Evolutionary conservation across 371 early-diverging fungal genomes (phyloP), one percentile per base, ranked within the genome.

Genomic region (Rhizopus stolonifer): DNA sequence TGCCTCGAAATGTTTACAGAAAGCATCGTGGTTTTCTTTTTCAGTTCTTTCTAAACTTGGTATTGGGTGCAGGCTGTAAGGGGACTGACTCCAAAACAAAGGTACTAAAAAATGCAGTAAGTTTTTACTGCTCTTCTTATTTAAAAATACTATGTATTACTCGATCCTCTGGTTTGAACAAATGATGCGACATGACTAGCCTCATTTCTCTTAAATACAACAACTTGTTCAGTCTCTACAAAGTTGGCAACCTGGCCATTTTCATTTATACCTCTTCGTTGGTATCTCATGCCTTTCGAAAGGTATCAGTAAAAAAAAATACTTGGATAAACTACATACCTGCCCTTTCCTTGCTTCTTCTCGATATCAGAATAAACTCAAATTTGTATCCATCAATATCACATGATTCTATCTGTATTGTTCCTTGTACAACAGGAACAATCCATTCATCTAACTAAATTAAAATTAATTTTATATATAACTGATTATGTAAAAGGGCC

Each of bases 71-170:
- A 87, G 64, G 26, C 81, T 76, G 46, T 85, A 84, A 7, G 85
- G 82, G 3, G 88, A 82, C 55, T 88, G 88, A 18, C 77, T 80
- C 88, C 86, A 86, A 46, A 83, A 86, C 10, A 88, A 46, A 17
- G 86, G 86, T 44, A 79, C 79, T 78, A 31, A 23, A 32, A 5
- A 22, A 0, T 5, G n/a, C 14, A 40, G 21, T 45, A 13, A n/a
- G n/a, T 18, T 14, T 14, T 19, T 17, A 10, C 9, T 14, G 2
- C 46, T 4, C 32, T 34, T 39, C 22, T 22, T 38, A 8, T 15
- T 31, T 42, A 24, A 19, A 2, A 18, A 10, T 17, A 7, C 5
- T 19, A 31, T 23, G 42, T n/a, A 29, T 60, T 77, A 80, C 79
- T 83, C 24, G 81, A 84, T 46, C 83, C 84, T 34, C 84, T 67